Evolutionary conservation across 2,329 filamentous ascomycete genomes (phyloP).

Genomic region (Claviceps monticola): DNA sequence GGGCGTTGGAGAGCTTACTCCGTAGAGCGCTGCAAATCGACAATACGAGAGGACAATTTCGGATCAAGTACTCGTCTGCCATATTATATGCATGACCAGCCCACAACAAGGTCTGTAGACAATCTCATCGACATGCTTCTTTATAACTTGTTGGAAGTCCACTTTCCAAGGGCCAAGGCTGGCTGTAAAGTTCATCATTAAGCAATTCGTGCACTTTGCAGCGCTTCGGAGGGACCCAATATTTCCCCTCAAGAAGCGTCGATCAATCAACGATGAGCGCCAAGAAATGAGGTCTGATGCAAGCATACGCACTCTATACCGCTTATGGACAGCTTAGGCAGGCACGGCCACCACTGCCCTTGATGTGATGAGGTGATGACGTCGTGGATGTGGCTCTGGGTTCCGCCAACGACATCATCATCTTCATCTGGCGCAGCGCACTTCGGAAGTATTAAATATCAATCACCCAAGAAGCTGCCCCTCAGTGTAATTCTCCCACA

Average conservation of each 20-base stretch:
- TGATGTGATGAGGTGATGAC: slow-evolving; percentile 11
- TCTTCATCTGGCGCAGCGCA: not conserved
- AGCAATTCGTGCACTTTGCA: too few species aligned
- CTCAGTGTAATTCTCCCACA: not conserved
- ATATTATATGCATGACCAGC: too few species aligned
- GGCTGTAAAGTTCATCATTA: too few species aligned
- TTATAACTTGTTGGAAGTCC: too few species aligned
- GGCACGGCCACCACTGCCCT: not conserved
- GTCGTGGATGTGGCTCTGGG: slow-evolving; percentile 15
- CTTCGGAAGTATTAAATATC: not conserved
- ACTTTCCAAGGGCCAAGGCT: too few species aligned
- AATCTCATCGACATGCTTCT: too few species aligned
- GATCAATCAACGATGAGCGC: not conserved
- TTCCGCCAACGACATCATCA: slow-evolving; percentile 3
- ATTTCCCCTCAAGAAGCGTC: not conserved
- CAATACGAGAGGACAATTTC: too few species aligned
- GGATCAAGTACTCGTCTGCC: too few species aligned
- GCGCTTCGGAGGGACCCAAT: too few species aligned
- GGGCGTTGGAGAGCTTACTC: too few species aligned
- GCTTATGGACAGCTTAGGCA: not conserved
- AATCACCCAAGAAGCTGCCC: not conserved
- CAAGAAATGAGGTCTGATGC: not conserved
- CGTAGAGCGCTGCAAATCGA: too few species aligned
- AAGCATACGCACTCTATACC: not conserved
- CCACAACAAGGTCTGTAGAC: too few species aligned